Percentiles rank a stretch among this genome's conserved stretches.
Conservation (phyloP, 306 rosid species). For the Medicago lupulina region DNA sequence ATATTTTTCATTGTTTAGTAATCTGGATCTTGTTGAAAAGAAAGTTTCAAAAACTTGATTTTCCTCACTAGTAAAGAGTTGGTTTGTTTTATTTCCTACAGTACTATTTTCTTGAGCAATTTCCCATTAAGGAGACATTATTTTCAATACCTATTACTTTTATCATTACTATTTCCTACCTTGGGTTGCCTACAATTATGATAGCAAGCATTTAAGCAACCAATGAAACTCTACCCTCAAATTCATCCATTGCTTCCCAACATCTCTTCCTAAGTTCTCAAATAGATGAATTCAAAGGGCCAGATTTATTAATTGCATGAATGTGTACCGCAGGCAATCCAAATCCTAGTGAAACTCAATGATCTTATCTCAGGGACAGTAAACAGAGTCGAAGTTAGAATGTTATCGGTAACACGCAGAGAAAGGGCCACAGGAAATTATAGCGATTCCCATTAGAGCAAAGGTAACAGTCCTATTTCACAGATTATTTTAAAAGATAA, state of each 20-base stretch:
- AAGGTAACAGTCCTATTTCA: constrained; percentile 56
- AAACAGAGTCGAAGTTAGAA: constrained; percentile 16
- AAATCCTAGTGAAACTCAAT: not conserved
- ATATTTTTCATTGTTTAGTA: no score
- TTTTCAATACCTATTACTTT: no score
- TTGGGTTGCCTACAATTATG: no score
- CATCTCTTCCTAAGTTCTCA: not conserved
- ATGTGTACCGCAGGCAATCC: not conserved
- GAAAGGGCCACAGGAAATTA: constrained; percentile 46
- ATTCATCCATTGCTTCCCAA: not conserved
- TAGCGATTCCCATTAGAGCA: constrained; percentile 58
- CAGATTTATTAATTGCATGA: not conserved
- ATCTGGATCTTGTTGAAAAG: no score
- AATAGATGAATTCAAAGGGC: not conserved
- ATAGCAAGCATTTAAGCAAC: no score
- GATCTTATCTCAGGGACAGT: constrained; percentile 16
- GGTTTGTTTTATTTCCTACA: no score
- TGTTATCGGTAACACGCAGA: constrained; percentile 34
- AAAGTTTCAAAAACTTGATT: no score
- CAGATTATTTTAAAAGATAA: constrained; percentile 70
- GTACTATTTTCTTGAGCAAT: no score
- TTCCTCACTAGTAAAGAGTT: no score
- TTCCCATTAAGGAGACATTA: no score
- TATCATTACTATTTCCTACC: no score
- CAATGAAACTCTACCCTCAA: no score